Evolutionary conservation across 2,329 filamentous ascomycete species (phyloP), one percentile per base, ranked within the genome.

Genomic region (Alternaria tenuissima): DNA sequence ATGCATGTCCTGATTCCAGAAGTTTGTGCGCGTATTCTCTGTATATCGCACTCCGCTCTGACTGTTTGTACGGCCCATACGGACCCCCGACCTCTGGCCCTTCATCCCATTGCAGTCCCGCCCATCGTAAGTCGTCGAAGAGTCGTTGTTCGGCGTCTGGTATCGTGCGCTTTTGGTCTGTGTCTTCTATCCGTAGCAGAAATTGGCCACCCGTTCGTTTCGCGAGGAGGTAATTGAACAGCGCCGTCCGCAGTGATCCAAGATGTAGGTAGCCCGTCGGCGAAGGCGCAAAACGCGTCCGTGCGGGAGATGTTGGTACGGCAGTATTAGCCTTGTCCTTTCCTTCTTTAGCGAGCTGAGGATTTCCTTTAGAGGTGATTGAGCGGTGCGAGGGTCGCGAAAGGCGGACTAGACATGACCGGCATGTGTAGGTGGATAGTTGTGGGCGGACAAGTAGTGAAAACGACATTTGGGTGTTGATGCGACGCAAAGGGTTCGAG

Each of bases 181-280:
- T 99, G 77, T 99, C 95, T 81, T 99, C 95, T 64, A 99, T 89
- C 9, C 95, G 88, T 51, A 99, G 81, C 11, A 99, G 80, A 72
- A 99, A 99, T 76, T 96, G 91, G 7, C 95, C 95, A 5, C 91
- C 89, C 0, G 95, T 97, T 3, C 90, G 88, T 72, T 89, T 91
- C 0, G 95, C 94, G n/a, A 96, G 85, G 5, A 99, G 82, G 68
- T 94, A 97, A 73, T 97, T 98, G 82, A 93, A 98, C n/a, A 99
- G 80, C 0, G 96, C 96, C 0, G 95, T 99, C 59, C 95, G 86
- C 36, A 99, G 79, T 0, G 94, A 97, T 4, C 95, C 95, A 12
- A 99, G 84, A 79, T 99, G 95, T 24, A 99, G 85, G 71, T 94
- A 94, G 1, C 95, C 95, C 0, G 95, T 99, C 0, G 95, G 95